Base-by-base conservation (phyloP, 2,329 filamentous ascomycete genomes). In the Seiridium cupressi region DNA sequence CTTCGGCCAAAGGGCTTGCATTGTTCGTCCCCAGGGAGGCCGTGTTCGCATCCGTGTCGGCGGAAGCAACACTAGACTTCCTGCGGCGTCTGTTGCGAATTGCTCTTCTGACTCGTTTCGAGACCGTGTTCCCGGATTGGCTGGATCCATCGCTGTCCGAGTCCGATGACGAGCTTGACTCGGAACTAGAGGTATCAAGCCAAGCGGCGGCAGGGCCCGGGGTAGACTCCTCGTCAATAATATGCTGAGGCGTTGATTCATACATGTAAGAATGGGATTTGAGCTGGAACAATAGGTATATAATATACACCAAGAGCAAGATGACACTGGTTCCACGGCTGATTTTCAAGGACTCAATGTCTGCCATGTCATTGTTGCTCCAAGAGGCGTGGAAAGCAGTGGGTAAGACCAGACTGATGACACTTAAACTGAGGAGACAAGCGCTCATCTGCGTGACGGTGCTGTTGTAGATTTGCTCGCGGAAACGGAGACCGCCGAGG, bases 401-500 rank as follows among this genome's bases (percentile, higher is more conserved):
- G 1, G 93, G 93, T 10, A 97, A 77, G 34, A 97, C 84, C 31
- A 97, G 81, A 79, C 93, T 97, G 76, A 92, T 93, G 62, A 96
- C 93, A 70, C 91, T 93, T 74, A 97, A 76, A 79, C 92, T 96
- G 66, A 97, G 84, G 67, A 97, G 81, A 77, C 92, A 96, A 56
- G 93, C 93, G 72, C 92, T 97, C 92, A 97, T 97, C 73, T 97
- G 93, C 1, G 93, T 97, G 61, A 97, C 92, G 31, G 92, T 97
- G 76, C 88, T 95, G 77, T 97, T 97, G 78, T 97, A 97, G 63
- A 97, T 89, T 80, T 97, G 93, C 78, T 97, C 93, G 72, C 90
- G 89, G 74, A 87, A 97, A 63, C 92, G 88, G 58, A 97, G 79
- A 64, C 93, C 93, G 70, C 93, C 93, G 32, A 96, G 77, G 57